phyloP scores from a whole-genome alignment of 345 rosid genomes.

The Aurinia saxatilis region DNA sequence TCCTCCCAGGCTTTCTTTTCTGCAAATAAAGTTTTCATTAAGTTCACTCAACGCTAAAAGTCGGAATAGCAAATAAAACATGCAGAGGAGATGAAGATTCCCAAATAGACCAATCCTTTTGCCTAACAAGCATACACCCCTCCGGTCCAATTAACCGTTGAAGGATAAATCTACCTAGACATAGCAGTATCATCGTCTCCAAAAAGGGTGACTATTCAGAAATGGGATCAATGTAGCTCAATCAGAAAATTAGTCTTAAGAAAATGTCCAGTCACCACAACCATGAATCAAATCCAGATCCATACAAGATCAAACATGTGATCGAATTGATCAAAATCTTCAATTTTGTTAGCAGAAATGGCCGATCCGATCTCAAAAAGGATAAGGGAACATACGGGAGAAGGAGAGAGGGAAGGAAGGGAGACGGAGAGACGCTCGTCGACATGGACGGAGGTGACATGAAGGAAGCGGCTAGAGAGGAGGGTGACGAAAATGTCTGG shows the following conservation, averaged over 20 bases:
- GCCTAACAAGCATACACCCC: neutral
- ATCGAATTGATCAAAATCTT: neutral
- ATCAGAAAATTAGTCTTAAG: no score
- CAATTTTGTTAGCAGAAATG: neutral
- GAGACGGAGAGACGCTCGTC: slow-evolving; percentile 71
- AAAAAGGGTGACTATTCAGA: neutral
- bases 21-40: slow-evolving; percentile 19
- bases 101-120: neutral
- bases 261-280: no score
- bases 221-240: neutral
- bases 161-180: neutral
- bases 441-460: slow-evolving; percentile 47
- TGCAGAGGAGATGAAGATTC: neutral
- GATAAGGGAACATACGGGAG: slow-evolving; percentile 17
- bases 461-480: slow-evolving; percentile 68
- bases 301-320: neutral
- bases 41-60: neutral
- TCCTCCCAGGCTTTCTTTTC: slow-evolving; percentile 42
- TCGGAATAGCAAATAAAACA: neutral
- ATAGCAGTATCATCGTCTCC: no score
- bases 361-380: neutral
- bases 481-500: slow-evolving; percentile 56
- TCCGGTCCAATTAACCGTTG: neutral
- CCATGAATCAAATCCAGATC: slow-evolving; percentile 1
- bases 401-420: slow-evolving; percentile 31